Base-by-base conservation (phyloP, 2,329 filamentous ascomycete genomes). In the Dactylellina parvicollis region DNA sequence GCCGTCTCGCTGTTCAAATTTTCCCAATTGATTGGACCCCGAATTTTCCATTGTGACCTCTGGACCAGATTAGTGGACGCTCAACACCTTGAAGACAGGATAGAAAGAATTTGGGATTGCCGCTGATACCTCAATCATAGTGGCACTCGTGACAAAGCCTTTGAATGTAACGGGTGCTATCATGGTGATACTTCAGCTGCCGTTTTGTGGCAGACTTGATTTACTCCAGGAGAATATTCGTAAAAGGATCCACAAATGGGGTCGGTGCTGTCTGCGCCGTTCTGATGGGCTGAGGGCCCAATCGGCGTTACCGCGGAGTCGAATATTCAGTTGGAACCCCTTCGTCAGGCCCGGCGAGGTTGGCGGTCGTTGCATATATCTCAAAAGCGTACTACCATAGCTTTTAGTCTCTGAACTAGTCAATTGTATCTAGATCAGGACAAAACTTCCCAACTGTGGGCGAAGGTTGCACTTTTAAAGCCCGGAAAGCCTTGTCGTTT, bases 21-120 rank as follows among this genome's bases (percentile, higher is more conserved):
- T 28, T 71, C 66, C 66, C 66, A 71, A 16, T 62, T 64, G 22
- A 71, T 62, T n/a, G 66, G 66, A 3, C 49, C 26, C 18, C 57
- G 38, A 10, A 71, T 62, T 62, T 54, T 62, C 66, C 66, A 71
- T 71, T 71, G 56, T 30, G 66, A 62, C 18, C 66, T 42, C 66
- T 71, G 36, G 38, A 16, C 7, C 36, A 4, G 16, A 49, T 52
- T 24, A 14, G 14, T 52, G 2, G 34, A 7, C n/a, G 3, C n/a
- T n/a, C n/a, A n/a, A n/a, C n/a, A n/a, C n/a, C n/a, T n/a, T n/a
- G 18, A 24, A 8, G 22, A 18, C 18, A n/a, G 9, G 24, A 52
- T 14, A 2, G 2, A 20, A 14, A 32, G 26, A 24, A 52, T 30
- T 24, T n/a, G 34, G 34, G 10, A n/a, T 44, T 22, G 1, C 18